Evolutionary conservation across 75 land plant species (phyloP), one percentile per base, ranked within the genome.

Genomic region (Gnetum montanum): DNA sequence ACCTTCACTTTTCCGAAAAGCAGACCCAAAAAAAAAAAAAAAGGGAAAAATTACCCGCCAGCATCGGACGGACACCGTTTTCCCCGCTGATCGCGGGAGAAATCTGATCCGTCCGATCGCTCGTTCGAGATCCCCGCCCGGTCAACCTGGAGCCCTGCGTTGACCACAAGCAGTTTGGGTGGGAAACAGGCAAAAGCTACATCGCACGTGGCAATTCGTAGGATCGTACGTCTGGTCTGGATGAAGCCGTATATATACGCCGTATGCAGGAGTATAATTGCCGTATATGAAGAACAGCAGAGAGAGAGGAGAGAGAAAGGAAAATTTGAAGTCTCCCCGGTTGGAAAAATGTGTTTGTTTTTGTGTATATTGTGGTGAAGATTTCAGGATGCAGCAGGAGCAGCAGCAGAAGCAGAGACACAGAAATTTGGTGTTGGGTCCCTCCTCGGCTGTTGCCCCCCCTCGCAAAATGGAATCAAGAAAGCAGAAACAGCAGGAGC

Each of bases 401-500:
- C n/a, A n/a, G n/a, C 1, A 1, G 49, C 13, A 30, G 7, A 30
- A 25, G 50, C 28, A 1, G n/a, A 25, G 28, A 48, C 4, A n/a
- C 28, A 36, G 37, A 15, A 41, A 41, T 41, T 41, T 41, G 43
- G 16, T 41, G 43, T 15, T 41, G 16, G n/a, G 16, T 15, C 13
- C 18, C 43, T 18, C 18, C 43, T 41, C 16, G 43, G 43, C 43
- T 18, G 16, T 41, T 41, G 16, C 18, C 43, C 43, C 4, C 43
- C 16, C 15, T 53, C 22, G 22, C 31, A 53, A 31, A 8, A 34
- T 23, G 19, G 22, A 25, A 3, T 19, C 34, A 20, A 36, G 22
- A 34, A 36, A 23, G 31, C 55, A 53, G 55, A 36, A 31, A 53
- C 37, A 31, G 20, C 20, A 53, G 8, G 8, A 31, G 10, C 55